Evolutionary conservation across 2,329 filamentous ascomycete species (phyloP), one percentile per base, ranked within the genome.

Genomic region (Cladosporium sp.): DNA sequence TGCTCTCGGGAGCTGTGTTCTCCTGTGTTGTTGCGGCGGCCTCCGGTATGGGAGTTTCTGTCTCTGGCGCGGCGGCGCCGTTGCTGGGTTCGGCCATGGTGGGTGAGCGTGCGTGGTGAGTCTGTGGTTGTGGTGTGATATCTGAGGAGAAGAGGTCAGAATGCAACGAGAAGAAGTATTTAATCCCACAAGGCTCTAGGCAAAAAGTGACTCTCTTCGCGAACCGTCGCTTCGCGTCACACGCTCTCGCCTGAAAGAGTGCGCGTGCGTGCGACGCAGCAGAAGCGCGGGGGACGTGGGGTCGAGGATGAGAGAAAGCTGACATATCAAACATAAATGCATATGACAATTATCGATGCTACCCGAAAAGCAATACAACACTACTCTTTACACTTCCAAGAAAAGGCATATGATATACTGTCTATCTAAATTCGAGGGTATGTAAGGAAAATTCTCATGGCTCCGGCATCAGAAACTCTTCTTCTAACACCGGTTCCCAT

Each of bases 41-140:
- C 14, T 30, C 56, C 16, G 18, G 6, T 28, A 11, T 16, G 28
- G 59, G 48, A 51, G 59, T 58, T 14, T 61, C 48, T 23, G 48
- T 26, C 7, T 61, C 48, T 32, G 63, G 34, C 48, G 51, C 56
- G 14, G 60, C 60, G 25, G 34, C 53, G 54, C 53, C 65, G 32
- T 58, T 58, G 46, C 36, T 53, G 36, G 57, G 56, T 54, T 67
- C 62, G 25, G 49, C 26, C 60, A 63, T 63, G 60, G 34, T 23
- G 26, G 51, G 26, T 3, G 36, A 13, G 13, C 32, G 51, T 32
- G 51, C 30, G 28, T 18, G 51, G 26, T 13, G 51, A 28, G 21
- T 14, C 26, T 10, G 25, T 32, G 6, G 8, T 54, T 32, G 51
- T 14, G 21, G 10, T 54, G 26, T n/a, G 51, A 14, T 21, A 28